A percentile compares a stretch with the other conserved stretches of the same genome.
phyloP scores from a whole-genome alignment of 352 stramenopile genomes.

The Phytophthora lateralis region DNA sequence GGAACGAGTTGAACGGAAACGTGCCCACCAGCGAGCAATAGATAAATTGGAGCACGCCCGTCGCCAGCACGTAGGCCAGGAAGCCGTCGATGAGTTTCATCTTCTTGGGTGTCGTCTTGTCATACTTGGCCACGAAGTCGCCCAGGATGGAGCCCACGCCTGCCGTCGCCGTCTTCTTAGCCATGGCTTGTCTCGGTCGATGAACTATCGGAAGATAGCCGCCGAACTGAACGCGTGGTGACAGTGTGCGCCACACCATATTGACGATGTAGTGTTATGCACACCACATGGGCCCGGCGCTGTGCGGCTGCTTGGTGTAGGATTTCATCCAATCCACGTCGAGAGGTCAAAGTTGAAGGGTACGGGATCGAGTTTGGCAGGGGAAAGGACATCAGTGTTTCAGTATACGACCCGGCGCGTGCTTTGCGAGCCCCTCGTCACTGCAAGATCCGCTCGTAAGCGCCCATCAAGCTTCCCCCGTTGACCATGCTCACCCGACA shows the following conservation, averaged over 20 bases:
- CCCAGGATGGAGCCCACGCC: constrained; percentile 58
- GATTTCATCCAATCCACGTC: not conserved
- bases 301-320: not conserved
- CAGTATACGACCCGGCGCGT: not conserved
- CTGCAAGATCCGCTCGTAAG: constrained; percentile 29
- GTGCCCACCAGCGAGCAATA: constrained; percentile 91
- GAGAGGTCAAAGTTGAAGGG: not conserved
- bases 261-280: too few relatives aligned
- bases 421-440: not conserved
- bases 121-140: constrained; percentile 77
- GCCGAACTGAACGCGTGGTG: not conserved
- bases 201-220: not conserved
- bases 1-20: constrained; percentile 94
- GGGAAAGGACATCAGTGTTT: too few relatives aligned
- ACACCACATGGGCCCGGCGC: not conserved
- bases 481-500: constrained; percentile 44
- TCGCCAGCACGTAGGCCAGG: constrained; percentile 88
- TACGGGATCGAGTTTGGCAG: not conserved
- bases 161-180: constrained; percentile 39
- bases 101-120: constrained; percentile 87
- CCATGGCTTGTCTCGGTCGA: constrained; percentile 14
- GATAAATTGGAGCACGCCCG: constrained; percentile 91
- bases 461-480: not conserved
- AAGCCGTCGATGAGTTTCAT: constrained; percentile 92
- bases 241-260: too few relatives aligned